These are phyloP conservation scores for Ganoderma boninense DNA, from an alignment of 1,284 basidiomycete genomes.

Conservation along the genomic window DNA sequence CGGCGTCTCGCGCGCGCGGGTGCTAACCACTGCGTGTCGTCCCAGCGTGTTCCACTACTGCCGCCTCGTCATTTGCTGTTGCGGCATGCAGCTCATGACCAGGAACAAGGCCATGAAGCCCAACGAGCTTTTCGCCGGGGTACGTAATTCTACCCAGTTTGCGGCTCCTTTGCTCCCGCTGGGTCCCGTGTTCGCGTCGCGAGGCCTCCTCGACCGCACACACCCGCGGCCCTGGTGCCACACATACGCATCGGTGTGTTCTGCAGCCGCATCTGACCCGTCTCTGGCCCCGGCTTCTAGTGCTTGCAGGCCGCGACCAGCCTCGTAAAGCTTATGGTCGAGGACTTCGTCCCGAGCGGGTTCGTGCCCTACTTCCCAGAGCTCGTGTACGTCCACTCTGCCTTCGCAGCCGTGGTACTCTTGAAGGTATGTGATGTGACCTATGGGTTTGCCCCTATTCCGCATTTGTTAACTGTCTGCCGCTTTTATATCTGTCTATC, in stretches of 20 bases:
- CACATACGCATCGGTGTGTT: constrained; percentile 18
- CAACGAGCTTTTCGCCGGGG: constrained; percentile 29
- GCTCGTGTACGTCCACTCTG: constrained; percentile 49
- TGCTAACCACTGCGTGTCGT: constrained; percentile 9
- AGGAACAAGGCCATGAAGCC: constrained; percentile 33
- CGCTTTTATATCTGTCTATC: neutral
- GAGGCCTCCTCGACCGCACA: neutral
- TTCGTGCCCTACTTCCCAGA: constrained; percentile 52
- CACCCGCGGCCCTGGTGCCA: neutral
- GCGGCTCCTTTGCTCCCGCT: neutral
- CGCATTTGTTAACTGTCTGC: neutral
- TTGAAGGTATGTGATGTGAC: constrained; percentile 38
- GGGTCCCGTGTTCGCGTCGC: constrained; percentile 2
- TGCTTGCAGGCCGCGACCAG: constrained; percentile 43
- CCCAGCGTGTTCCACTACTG: constrained; percentile 43
- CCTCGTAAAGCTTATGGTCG: constrained; percentile 41
- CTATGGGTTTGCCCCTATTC: neutral
- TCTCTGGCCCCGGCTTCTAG: constrained; percentile 28
- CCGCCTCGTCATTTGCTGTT: constrained; percentile 44
- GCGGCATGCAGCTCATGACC: constrained; percentile 41
- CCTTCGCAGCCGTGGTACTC: constrained; percentile 51
- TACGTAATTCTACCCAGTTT: constrained; percentile 9
- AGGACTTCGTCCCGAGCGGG: constrained; percentile 40
- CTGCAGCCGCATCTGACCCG: constrained; percentile 24
- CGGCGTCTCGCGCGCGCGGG: neutral